Conservation (phyloP, 345 rosid species). For the Trapa incisa region DNA sequence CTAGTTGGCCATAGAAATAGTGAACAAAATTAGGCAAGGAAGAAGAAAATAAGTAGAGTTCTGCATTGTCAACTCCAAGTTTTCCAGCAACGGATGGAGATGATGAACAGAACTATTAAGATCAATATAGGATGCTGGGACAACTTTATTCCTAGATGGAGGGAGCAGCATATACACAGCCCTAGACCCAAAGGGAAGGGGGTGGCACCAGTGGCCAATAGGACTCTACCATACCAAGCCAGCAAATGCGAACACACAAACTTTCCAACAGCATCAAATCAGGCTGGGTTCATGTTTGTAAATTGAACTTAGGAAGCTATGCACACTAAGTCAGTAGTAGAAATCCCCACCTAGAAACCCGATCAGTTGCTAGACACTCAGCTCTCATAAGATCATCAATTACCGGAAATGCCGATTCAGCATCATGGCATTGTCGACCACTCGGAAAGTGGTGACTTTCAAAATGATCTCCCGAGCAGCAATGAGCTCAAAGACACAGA, state of each 20-base stretch:
- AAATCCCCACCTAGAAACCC: slow-evolving; percentile 8
- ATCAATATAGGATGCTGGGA: neutral
- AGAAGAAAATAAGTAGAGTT: neutral
- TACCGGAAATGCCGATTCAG: slow-evolving; percentile 5
- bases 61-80: neutral
- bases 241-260: slow-evolving; percentile 5
- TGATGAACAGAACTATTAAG: neutral
- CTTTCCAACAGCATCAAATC: slow-evolving; percentile 3
- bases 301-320: slow-evolving; percentile 3
- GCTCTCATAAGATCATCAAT: neutral
- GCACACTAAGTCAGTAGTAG: slow-evolving; percentile 6
- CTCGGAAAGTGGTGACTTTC: slow-evolving; percentile 44
- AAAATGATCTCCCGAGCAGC: slow-evolving; percentile 22
- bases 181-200: neutral
- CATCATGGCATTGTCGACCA: slow-evolving; percentile 15
- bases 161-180: slow-evolving; percentile 10
- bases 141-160: slow-evolving; percentile 1
- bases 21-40: neutral
- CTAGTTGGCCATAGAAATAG: neutral
- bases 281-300: slow-evolving; percentile 1
- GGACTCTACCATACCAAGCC: slow-evolving; percentile 3
- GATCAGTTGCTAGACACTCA: slow-evolving; percentile 4
- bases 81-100: neutral
- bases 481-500: slow-evolving; percentile 46
- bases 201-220: neutral